Evolutionary conservation across 768 basidiomycete genomes (phyloP).

Genomic region (Hydnomerulius pinastri): DNA sequence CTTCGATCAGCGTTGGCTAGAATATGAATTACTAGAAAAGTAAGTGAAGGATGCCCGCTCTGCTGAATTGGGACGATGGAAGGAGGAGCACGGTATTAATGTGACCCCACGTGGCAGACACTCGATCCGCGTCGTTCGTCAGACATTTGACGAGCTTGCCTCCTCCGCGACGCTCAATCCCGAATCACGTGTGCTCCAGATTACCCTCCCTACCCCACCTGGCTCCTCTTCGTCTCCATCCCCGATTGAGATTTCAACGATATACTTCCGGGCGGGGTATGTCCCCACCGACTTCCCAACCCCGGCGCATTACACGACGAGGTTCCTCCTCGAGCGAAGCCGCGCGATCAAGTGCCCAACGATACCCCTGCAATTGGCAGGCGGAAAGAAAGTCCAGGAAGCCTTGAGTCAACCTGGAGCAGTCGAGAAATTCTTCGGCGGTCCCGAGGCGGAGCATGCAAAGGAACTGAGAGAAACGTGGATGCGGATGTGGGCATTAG

Average conservation of each 20-base stretch:
- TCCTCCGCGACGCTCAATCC: slow-evolving; percentile 53
- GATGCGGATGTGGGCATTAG: slow-evolving; percentile 83
- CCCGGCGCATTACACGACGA: slow-evolving; percentile 60
- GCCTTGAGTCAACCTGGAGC: slow-evolving; percentile 72
- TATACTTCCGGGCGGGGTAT: slow-evolving; percentile 90
- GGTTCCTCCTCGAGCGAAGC: slow-evolving; percentile 75
- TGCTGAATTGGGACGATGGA: not conserved
- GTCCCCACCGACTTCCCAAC: slow-evolving; percentile 76
- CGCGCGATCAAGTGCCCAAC: slow-evolving; percentile 88
- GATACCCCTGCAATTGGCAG: slow-evolving; percentile 85
- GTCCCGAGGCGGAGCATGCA: slow-evolving; percentile 36
- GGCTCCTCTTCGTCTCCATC: slow-evolving; percentile 25
- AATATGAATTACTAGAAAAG: slow-evolving; percentile 84
- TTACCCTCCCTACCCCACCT: slow-evolving; percentile 28
- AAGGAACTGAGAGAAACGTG: slow-evolving; percentile 65
- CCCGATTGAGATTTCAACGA: slow-evolving; percentile 68
- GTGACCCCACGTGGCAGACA: slow-evolving; percentile 45
- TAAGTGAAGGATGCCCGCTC: slow-evolving; percentile 36
- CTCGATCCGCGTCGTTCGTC: slow-evolving; percentile 68
- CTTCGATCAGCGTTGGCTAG: slow-evolving; percentile 89
- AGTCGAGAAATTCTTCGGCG: slow-evolving; percentile 68
- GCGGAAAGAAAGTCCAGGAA: slow-evolving; percentile 92
- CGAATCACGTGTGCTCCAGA: slow-evolving; percentile 40
- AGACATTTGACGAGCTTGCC: slow-evolving; percentile 69
- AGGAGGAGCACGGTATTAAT: not conserved